Evolutionary conservation across 1,284 basidiomycete genomes (phyloP).

Genomic region (Cutaneotrichosporon sp.): DNA sequence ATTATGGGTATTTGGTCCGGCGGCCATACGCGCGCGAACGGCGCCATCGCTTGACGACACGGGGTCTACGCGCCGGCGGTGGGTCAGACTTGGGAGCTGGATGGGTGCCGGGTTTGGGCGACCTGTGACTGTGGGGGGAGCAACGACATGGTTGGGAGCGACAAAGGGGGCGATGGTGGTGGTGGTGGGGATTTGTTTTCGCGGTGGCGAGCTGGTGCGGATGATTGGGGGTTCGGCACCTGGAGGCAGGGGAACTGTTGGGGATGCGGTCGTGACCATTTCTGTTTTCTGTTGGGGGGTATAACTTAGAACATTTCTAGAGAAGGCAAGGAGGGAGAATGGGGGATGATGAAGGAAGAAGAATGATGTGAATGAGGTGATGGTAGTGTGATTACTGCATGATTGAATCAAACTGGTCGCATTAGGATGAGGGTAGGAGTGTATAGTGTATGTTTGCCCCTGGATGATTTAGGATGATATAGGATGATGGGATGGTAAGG

Average conservation of each 20-base stretch:
- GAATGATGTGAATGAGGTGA: neutral
- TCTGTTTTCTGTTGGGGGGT: neutral
- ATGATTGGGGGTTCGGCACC: neutral
- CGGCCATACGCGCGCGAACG: constrained; percentile 1
- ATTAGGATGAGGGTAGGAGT: too few species aligned
- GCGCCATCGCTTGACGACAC: constrained; percentile 4
- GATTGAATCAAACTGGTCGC: neutral
- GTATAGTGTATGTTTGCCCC: too few species aligned
- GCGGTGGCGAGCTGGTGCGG: neutral
- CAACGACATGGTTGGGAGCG: neutral
- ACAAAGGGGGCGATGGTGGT: neutral
- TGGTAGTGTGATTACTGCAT: neutral
- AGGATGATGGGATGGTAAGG: too few species aligned
- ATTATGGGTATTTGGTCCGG: neutral
- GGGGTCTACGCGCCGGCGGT: constrained; percentile 8
- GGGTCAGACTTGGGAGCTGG: neutral
- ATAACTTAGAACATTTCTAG: neutral
- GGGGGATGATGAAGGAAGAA: neutral
- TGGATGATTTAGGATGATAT: too few species aligned
- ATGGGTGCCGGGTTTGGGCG: constrained; percentile 1
- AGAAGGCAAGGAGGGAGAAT: neutral
- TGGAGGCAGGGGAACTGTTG: neutral
- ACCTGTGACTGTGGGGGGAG: neutral
- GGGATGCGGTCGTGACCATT: neutral
- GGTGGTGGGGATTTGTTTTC: constrained; percentile 1